Conservation (phyloP, 2,329 filamentous ascomycete genomes). For the Colletotrichum chrysophilum region DNA sequence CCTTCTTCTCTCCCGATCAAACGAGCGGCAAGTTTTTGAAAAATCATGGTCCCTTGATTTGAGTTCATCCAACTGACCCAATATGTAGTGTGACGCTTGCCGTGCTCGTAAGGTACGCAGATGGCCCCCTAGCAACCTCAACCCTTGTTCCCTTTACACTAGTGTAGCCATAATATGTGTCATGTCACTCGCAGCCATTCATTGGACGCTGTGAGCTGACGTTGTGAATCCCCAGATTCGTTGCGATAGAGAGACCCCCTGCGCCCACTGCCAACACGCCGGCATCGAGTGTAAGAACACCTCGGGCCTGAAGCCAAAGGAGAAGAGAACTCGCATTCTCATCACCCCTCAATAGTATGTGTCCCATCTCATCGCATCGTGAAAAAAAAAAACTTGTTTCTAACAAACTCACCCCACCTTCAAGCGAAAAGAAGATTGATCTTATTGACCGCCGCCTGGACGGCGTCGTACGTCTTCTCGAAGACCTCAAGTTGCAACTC, state of each 20-base stretch:
- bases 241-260: constrained; percentile 6
- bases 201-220: not conserved
- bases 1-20: not conserved
- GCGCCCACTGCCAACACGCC: constrained; percentile 10
- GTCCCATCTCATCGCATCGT: not conserved
- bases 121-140: constrained; percentile 22
- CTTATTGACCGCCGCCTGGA: constrained; percentile 40
- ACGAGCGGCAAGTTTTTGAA: constrained; percentile 8
- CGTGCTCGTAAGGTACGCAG: constrained; percentile 36
- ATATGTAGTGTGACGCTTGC: constrained; percentile 34
- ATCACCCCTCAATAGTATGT: constrained; percentile 1
- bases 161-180: constrained; percentile 36
- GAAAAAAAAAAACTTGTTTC: too few species aligned
- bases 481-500: constrained; percentile 35
- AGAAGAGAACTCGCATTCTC: constrained; percentile 13
- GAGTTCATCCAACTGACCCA: not conserved
- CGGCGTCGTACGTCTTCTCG: constrained; percentile 35
- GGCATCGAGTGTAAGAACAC: constrained; percentile 13
- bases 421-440: constrained; percentile 42
- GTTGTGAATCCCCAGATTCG: not conserved
- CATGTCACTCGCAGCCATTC: constrained; percentile 34
- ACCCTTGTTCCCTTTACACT: constrained; percentile 22
- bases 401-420: not conserved
- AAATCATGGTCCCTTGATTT: too few species aligned
- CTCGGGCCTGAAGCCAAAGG: constrained; percentile 5